phyloP scores from a whole-genome alignment of 1,284 basidiomycete species.

The Microbotryomycetes sp. region DNA sequence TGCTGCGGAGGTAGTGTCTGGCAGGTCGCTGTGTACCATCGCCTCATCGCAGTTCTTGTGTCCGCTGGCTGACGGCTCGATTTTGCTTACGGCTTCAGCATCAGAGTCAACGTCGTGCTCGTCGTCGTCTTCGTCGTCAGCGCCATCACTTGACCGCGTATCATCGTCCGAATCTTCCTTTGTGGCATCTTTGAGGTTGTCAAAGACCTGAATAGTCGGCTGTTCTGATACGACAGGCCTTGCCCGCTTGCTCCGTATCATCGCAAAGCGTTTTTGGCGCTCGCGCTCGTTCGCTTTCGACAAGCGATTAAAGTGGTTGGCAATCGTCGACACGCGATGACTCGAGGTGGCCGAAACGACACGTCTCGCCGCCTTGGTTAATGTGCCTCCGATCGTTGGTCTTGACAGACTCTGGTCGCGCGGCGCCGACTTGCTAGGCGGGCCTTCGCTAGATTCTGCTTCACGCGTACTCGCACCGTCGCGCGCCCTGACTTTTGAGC shows the following conservation, averaged over 20 bases:
- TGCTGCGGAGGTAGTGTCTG: background rate
- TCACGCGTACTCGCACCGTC: background rate
- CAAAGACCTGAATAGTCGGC: conserved; percentile 82
- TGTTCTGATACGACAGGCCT: conserved; percentile 84
- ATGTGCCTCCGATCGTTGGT: background rate
- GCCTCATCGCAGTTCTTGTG: conserved; percentile 1
- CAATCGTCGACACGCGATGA: conserved; percentile 48
- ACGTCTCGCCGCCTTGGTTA: background rate
- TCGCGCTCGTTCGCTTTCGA: conserved; percentile 49
- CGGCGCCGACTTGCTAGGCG: background rate
- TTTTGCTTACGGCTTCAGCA: background rate
- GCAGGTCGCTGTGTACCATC: background rate
- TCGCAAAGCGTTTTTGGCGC: conserved; percentile 44
- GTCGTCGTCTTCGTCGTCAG: conserved; percentile 44
- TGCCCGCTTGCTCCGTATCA: conserved; percentile 73
- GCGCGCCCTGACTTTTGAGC: background rate
- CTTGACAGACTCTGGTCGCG: background rate
- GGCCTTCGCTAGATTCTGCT: background rate
- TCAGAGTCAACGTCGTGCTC: conserved; percentile 8
- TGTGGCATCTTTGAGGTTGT: conserved; percentile 86
- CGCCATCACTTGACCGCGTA: conserved; percentile 10
- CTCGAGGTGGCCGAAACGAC: conserved; percentile 2
- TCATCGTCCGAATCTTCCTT: conserved; percentile 61
- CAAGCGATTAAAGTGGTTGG: conserved; percentile 48
- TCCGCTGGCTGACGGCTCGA: background rate